Conservation (phyloP, 352 stramenopile species). For the Thraustochytrium striatum region DNA sequence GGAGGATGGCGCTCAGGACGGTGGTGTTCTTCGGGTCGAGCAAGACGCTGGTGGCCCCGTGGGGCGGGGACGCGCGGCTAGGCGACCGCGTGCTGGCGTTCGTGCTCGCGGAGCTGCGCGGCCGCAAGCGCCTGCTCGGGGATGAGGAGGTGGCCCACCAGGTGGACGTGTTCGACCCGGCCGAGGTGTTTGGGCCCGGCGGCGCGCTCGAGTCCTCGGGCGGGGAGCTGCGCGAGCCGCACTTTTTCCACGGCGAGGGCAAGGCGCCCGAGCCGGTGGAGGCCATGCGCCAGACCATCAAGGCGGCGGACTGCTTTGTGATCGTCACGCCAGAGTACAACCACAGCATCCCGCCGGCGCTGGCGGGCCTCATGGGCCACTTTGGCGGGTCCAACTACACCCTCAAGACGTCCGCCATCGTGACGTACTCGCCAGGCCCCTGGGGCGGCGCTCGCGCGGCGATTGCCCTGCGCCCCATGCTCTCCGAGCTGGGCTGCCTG, state of each 20-base stretch:
- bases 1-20: no score
- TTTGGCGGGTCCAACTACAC: slow-evolving; percentile 64
- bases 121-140: no score
- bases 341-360: slow-evolving; percentile 61
- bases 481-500: slow-evolving; percentile 64
- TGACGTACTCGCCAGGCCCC: slow-evolving; percentile 63
- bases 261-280: slow-evolving; percentile 55
- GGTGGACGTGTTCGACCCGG: slow-evolving; percentile 22
- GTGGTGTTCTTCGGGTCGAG: background rate
- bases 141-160: background rate
- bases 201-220: background rate
- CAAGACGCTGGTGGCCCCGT: background rate
- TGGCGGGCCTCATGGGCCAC: slow-evolving; percentile 65
- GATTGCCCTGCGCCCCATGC: slow-evolving; percentile 58
- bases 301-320: slow-evolving; percentile 63
- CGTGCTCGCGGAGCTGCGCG: background rate
- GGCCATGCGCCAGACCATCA: slow-evolving; percentile 55
- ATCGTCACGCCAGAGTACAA: slow-evolving; percentile 69
- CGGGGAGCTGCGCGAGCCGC: slow-evolving; percentile 45
- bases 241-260: slow-evolving; percentile 59
- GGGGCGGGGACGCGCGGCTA: background rate
- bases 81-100: background rate
- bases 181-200: background rate
- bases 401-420: slow-evolving; percentile 64
- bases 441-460: slow-evolving; percentile 64